phyloP scores from a whole-genome alignment of 768 basidiomycete species.

The Serendipita sp. region DNA sequence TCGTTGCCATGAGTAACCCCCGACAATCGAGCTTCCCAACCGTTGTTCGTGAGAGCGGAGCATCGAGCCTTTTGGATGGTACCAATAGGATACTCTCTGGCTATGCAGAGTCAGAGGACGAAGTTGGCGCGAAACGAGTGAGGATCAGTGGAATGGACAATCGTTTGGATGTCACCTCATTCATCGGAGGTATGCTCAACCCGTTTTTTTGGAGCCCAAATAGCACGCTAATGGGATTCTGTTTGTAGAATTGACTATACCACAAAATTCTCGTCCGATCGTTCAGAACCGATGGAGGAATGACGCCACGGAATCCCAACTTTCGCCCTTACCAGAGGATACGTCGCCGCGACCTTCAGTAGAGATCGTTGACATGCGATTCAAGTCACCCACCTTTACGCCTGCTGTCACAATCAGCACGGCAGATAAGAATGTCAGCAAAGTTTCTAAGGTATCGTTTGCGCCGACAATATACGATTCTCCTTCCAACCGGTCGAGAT shows the following conservation, averaged over 20 bases:
- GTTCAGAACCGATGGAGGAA: background rate
- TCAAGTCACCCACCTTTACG: background rate
- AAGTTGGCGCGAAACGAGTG: conserved; percentile 2
- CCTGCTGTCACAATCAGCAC: background rate
- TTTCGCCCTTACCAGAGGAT: conserved; percentile 1
- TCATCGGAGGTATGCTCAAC: background rate
- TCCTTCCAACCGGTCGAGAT: background rate
- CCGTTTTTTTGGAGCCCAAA: background rate
- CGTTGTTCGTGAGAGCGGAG: background rate
- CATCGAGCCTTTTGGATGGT: background rate
- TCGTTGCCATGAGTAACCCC: background rate
- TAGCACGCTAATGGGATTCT: background rate
- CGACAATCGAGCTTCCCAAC: background rate
- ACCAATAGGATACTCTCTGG: background rate
- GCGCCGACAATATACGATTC: background rate
- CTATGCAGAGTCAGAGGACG: conserved; percentile 5
- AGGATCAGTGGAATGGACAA: background rate
- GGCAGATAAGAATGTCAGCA: background rate
- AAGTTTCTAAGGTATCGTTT: background rate
- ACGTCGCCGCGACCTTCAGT: background rate
- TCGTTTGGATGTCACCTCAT: background rate
- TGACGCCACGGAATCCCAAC: background rate
- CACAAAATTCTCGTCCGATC: background rate
- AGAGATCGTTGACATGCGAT: background rate
- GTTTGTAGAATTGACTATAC: conserved; percentile 1